Evolutionary conservation across 2,329 filamentous ascomycete genomes (phyloP), one percentile per base, ranked within the genome.

Genomic region (Dothidotthia symphoricarpi): DNA sequence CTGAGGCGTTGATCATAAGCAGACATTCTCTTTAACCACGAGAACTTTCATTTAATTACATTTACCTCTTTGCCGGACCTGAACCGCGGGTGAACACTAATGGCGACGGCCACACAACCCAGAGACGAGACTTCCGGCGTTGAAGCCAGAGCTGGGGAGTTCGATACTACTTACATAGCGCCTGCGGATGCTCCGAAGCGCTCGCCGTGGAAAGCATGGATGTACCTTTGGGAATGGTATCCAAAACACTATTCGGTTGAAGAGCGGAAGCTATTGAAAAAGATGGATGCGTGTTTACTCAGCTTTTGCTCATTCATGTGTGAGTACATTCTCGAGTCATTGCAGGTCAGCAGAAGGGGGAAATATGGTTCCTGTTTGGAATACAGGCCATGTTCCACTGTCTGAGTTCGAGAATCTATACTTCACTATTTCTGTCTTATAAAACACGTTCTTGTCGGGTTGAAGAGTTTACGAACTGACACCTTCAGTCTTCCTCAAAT

Each of bases 221-320:
- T 65, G 57, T 65, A 65, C 17, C 54, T 65, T 1, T 63, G 59
- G 62, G 61, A 67, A 34, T 67, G 64, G 64, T 67, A 67, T 31
- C 64, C 64, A 3, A 55, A 51, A 14, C 57, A 62, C 31, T 67
- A 67, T 26, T 55, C 64, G 2, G 52, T 47, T 9, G 57, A 64
- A 32, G 64, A 67, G 43, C 53, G 59, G 16, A 59, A 55, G 41
- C 36, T 67, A 5, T 33, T 67, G 25, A 52, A 61, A 24, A 67
- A 66, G 38, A 50, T 67, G 49, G 63, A 67, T 27, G 58, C 61
- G 8, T 67, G 63, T 31, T 47, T 67, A 4, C 38, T 67, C 19
- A 61, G 61, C 0, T 67, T 67, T 29, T 65, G 63, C 31, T 66
- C 61, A 0, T 57, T 67, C 33, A 66, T 66, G 61, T 67, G 64